phyloP scores from a whole-genome alignment of 192 early-diverging fungal species.

The Backusella tarrabulga region DNA sequence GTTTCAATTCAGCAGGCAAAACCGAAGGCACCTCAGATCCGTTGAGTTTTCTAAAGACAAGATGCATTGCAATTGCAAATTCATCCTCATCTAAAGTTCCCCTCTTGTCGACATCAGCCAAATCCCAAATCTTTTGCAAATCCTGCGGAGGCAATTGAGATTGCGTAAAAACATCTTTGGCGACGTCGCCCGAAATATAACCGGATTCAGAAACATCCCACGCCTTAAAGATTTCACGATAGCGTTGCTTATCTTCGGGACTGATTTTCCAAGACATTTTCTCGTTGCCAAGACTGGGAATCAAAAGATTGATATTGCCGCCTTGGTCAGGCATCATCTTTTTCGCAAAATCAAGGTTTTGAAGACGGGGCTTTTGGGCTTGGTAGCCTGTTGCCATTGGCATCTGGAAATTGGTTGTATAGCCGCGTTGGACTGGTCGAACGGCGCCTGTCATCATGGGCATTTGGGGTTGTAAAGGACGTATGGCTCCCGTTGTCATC shows the following conservation, averaged over 20 bases:
- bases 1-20: constrained; percentile 83
- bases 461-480: constrained; percentile 11
- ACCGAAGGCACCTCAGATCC: constrained; percentile 76
- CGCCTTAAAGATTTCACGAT: constrained; percentile 37
- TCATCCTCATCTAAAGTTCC: constrained; percentile 94
- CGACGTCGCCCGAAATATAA: constrained; percentile 50
- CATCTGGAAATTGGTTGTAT: background rate
- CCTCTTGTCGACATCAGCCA: constrained; percentile 76
- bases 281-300: constrained; percentile 36
- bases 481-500: constrained; percentile 12
- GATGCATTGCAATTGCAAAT: constrained; percentile 96
- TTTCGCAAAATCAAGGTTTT: constrained; percentile 33
- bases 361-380: constrained; percentile 21
- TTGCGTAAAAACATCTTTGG: constrained; percentile 60
- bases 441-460: constrained; percentile 23
- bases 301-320: constrained; percentile 12
- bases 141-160: constrained; percentile 48
- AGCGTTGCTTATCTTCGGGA: constrained; percentile 37
- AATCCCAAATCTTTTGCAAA: constrained; percentile 58
- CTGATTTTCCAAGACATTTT: constrained; percentile 50
- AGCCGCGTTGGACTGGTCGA: constrained; percentile 10
- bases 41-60: constrained; percentile 86
- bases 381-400: constrained; percentile 21
- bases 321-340: constrained; percentile 40
- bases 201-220: constrained; percentile 52